Base-by-base conservation (phyloP, 208 protist species). In the Sergeia podlipaevii region DNA sequence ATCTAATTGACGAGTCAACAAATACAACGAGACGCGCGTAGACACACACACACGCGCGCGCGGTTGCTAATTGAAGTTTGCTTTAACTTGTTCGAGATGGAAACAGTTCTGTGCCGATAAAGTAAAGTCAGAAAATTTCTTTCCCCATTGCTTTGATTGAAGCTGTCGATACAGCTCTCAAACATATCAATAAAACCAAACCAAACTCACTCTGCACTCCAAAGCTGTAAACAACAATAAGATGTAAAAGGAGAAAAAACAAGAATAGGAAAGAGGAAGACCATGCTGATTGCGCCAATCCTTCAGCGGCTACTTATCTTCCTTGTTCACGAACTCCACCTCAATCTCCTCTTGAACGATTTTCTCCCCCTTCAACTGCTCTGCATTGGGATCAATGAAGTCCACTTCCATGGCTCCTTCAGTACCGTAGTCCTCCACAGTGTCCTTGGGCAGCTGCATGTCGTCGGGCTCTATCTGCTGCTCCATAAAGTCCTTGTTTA, bases 391-490 rank as follows among this genome's bases (percentile, higher is more conserved):
- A 39, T 91, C 80, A 20, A 87, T 81, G 63, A 96, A 93, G 70
- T 93, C 78, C 18, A 92, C 85, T 56, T 96, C 85, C 7, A 92
- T 82, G 8, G 74, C 73, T 3, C 70, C 79, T 0, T 84, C 80
- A 4, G 77, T 86, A 55, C 45, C 69, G 80, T 91, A 93, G 29
- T 85, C 53, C 33, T 72, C 78, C 46, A 90, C 81, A 10, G 82
- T 92, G 33, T 89, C 89, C 44, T 80, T 86, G 1, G 85, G 82
- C 42, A 95, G 45, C 61, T 71, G 61, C 28, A 77, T 52, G 41
- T 96, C 89, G 66, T 96, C 89, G 2, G 80, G 74, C 73, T 96
- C 89, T 21, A 96, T 50, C 66, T 93, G 82, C 50, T 88, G 65
- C 62, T 96, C 85, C 29, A 82, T 50, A 60, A 96, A 93, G 47